Evolutionary conservation across 2,329 filamentous ascomycete genomes (phyloP).

Genomic region (Pleoardoris graminearum): DNA sequence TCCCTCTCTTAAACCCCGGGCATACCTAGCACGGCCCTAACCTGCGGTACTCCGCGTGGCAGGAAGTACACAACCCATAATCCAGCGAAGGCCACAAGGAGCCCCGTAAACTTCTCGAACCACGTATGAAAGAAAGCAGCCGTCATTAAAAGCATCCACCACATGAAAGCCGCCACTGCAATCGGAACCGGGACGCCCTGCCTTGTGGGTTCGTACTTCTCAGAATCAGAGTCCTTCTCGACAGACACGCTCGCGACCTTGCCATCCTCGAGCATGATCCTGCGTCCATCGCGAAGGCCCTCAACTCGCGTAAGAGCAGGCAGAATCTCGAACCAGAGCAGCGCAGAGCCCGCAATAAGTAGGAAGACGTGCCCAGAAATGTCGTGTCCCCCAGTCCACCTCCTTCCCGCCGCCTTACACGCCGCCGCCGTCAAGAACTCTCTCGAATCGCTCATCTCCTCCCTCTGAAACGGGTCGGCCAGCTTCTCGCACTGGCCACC

Average conservation of each 20-base stretch:
- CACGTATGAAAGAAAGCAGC: constrained; percentile 98
- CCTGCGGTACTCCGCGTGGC: constrained; percentile 49
- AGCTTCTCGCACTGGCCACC: constrained; percentile 78
- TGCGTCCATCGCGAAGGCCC: constrained; percentile 62
- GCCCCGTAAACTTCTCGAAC: constrained; percentile 78
- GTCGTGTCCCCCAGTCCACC: constrained; percentile 93
- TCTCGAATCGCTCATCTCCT: constrained; percentile 50
- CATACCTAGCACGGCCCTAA: constrained; percentile 40
- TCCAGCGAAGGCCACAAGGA: constrained; percentile 52
- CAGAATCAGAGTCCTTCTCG: constrained; percentile 47
- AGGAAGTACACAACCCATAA: constrained; percentile 54
- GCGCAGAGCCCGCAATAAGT: constrained; percentile 79
- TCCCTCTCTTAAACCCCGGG: background rate
- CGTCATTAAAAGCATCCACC: constrained; percentile 99
- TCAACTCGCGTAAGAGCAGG: constrained; percentile 57
- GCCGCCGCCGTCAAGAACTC: constrained; percentile 71
- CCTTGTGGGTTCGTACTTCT: constrained; percentile 44
- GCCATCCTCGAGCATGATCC: constrained; percentile 68
- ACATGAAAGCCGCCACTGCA: constrained; percentile 69
- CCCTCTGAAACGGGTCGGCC: constrained; percentile 52
- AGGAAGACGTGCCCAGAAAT: constrained; percentile 95
- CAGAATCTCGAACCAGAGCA: constrained; percentile 81
- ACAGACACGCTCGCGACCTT: constrained; percentile 55
- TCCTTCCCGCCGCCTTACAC: constrained; percentile 80
- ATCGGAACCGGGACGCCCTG: constrained; percentile 59